Percentiles rank a stretch among this genome's conserved stretches.
Conservation (phyloP, 768 basidiomycete genomes). For the Xerocomellus chrysenteron region DNA sequence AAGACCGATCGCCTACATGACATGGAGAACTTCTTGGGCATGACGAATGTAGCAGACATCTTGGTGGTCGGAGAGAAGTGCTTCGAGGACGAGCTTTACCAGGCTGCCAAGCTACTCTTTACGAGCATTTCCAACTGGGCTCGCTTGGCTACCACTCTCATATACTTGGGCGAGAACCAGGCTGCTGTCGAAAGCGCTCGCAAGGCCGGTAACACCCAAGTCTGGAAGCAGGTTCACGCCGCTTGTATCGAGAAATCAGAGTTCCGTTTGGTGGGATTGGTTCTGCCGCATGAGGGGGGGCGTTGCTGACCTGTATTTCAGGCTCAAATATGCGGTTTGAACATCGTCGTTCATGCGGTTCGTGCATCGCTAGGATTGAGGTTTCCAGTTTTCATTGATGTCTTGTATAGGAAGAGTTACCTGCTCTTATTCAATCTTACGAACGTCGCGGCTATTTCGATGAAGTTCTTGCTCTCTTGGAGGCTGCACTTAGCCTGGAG, state of each 20-base stretch:
- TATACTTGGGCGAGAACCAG: conserved; percentile 98
- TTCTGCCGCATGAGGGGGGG: background rate
- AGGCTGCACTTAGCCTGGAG: conserved; percentile 94
- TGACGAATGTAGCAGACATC: conserved; percentile 98
- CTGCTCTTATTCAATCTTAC: conserved; percentile 74
- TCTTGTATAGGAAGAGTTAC: conserved; percentile 65
- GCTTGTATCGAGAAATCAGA: conserved; percentile 98
- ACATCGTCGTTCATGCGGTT: conserved; percentile 90
- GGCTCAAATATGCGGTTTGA: conserved; percentile 99
- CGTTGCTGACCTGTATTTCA: conserved; percentile 25
- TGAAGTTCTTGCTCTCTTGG: conserved; percentile 86
- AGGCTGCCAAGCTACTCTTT: conserved; percentile 95
- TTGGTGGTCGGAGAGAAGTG: conserved; percentile 98
- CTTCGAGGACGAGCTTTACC: conserved; percentile 97
- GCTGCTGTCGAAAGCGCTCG: conserved; percentile 98
- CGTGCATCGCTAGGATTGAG: conserved; percentile 16
- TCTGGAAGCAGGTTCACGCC: conserved; percentile 99
- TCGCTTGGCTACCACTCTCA: conserved; percentile 93
- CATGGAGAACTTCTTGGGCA: conserved; percentile 98
- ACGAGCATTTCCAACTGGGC: conserved; percentile 99
- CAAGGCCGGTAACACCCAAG: conserved; percentile 98
- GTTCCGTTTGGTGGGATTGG: conserved; percentile 72
- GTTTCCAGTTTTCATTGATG: conserved; percentile 7
- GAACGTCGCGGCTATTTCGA: conserved; percentile 93
- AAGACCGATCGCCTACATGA: conserved; percentile 97